Evolutionary conservation across 2,329 filamentous ascomycete genomes (phyloP), one percentile per base, ranked within the genome.

Genomic region (Scytalidium sp.): DNA sequence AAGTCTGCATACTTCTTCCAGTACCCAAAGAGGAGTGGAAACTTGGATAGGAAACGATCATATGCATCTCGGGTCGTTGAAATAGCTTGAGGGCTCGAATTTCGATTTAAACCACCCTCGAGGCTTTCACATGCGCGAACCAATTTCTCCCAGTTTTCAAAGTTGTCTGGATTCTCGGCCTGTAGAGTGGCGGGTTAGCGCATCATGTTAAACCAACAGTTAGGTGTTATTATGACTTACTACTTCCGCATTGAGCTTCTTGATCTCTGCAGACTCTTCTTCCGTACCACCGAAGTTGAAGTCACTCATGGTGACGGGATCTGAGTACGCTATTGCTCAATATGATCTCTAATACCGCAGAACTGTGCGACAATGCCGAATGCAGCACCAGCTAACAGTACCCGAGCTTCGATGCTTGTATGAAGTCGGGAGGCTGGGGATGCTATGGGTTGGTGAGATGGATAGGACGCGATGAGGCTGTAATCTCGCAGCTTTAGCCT

Each of bases 1-100:
- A 96, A 79, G 64, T 97, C 93, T 64, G 94, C 94, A 78, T 97
- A 99, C 69, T 97, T 97, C 76, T 97, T 97, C 94, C 94, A 99
- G 75, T 97, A 99, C 46, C 93, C 94, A 64, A 97, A 99, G 36
- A 97, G 83, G 10, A 97, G 80, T 2, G 94, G 94, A 58, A 97
- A 99, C 66, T 96, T 97, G 53, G 89, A 83, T 19, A 99, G 85
- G 65, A 99, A 95, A 43, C 88, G 84, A 68, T 99, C 92, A 74
- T 96, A 97, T 55, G 89, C 83, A 68, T 89, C 84, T 70, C 94
- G 87, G 49, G 91, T 87, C 10, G 90, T 86, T 19, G 90, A 85
- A 60, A 99, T 91, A 22, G 94, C 90, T 64, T 95, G 89, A 1
- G 94, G 92, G 66, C 89, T 97, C 40, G 94, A 97, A 72, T 99